These are phyloP conservation scores for Candida mesenterica DNA, from an alignment of 1,139 yeast genomes.

Conservation along the genomic window DNA sequence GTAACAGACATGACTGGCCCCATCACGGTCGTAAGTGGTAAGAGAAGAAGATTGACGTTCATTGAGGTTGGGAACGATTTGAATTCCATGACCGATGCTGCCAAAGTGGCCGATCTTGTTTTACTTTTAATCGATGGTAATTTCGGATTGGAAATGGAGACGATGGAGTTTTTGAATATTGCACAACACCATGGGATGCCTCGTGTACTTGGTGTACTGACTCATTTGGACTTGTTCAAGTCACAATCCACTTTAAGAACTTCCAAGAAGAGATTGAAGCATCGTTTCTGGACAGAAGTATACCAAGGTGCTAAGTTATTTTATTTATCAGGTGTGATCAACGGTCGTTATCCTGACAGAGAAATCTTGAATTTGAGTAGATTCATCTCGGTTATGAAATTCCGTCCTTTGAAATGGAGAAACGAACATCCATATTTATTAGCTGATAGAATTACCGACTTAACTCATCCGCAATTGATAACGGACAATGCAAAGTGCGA, in stretches of 20 bases:
- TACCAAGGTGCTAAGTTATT: constrained; percentile 97
- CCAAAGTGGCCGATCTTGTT: constrained; percentile 92
- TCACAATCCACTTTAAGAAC: constrained; percentile 87
- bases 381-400: constrained; percentile 95
- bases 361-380: constrained; percentile 90
- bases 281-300: constrained; percentile 98
- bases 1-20: constrained; percentile 91
- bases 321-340: constrained; percentile 91
- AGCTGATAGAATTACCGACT: constrained; percentile 91
- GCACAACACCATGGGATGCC: constrained; percentile 99
- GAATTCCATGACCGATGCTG: constrained; percentile 94
- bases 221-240: constrained; percentile 92
- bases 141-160: constrained; percentile 98
- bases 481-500: constrained; percentile 81
- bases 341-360: constrained; percentile 97
- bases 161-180: constrained; percentile 95
- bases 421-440: constrained; percentile 94
- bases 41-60: constrained; percentile 87
- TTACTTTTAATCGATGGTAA: constrained; percentile 91
- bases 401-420: constrained; percentile 97
- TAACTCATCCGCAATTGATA: constrained; percentile 86
- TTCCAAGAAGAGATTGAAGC: constrained; percentile 87
- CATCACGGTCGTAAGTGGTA: constrained; percentile 95
- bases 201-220: constrained; percentile 89
- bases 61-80: constrained; percentile 91